Evolutionary conservation across 805 yeast species (phyloP), one percentile per base, ranked within the genome.

Genomic region (Torulaspora maleeae): DNA sequence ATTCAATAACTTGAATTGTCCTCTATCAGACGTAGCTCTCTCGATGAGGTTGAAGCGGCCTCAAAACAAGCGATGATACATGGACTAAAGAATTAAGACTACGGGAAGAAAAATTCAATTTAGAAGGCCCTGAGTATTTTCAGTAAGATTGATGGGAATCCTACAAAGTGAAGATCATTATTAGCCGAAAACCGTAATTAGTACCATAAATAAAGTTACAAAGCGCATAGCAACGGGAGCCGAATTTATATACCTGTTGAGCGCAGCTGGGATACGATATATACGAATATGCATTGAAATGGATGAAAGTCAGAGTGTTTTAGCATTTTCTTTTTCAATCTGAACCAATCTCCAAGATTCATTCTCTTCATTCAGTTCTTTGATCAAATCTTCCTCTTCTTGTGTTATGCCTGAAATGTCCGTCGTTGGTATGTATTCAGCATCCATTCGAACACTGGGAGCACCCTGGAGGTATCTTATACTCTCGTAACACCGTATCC

Each of bases 391-490:
- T 37, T 63, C 64, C 51, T 74, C 78, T 37, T 72, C 76, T 35
- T 69, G 64, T 1, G 73, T 71, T 28, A 75, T 50, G 30, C 67
- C 71, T 43, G 69, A 71, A 11, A 74, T 54, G 48, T 70, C 74
- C 34, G 59, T 61, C 5, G 65, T 64, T 1, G 96, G 96, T 2
- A 97, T 97, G 6, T 87, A 78, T 50, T 86, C 91, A 50, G 76
- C 82, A 48, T 68, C 72, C 95, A 90, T 88, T 53, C 86, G 84
- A 7, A 93, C 98, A 54, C 95, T 83, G 10, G 99, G 99, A 0
- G 98, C 98, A 41, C 90, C 90, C 56, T 86, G 86, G 46, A 91
- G 66, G 58, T 73, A 83, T 53, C 97, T 67, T 38, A 91, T 70
- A 61, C 86, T 88, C 66, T 91, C 96, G 56, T 90, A 64, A 22